Evolutionary conservation across 2,329 filamentous ascomycete genomes (phyloP).

Genomic region (Aspergillus pseudoglaucus): DNA sequence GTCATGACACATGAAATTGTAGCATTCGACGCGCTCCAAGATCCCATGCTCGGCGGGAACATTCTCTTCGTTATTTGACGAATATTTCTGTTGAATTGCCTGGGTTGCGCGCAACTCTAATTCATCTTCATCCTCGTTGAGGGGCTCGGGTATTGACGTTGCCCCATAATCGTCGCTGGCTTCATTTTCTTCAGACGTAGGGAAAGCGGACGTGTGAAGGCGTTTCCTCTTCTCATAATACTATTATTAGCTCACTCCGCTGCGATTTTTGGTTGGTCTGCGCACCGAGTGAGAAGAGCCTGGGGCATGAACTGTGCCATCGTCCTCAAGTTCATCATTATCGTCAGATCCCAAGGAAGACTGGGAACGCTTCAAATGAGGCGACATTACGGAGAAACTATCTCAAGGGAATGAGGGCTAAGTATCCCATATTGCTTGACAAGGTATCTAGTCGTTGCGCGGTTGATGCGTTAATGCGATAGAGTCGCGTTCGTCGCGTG

Average conservation of each 20-base stretch:
- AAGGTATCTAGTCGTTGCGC: neutral
- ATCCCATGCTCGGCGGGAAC: conserved; percentile 75
- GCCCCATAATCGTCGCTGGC: conserved; percentile 17
- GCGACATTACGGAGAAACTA: conserved; percentile 30
- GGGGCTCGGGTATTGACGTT: conserved; percentile 12
- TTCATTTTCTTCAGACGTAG: conserved; percentile 10
- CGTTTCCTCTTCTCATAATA: conserved; percentile 35
- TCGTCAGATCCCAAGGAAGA: conserved; percentile 23
- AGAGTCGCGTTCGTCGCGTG: neutral
- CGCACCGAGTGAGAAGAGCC: conserved; percentile 27
- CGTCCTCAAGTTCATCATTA: conserved; percentile 18
- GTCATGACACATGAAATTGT: conserved; percentile 95
- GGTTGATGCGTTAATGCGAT: neutral
- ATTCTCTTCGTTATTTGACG: conserved; percentile 56
- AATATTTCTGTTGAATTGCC: conserved; percentile 48
- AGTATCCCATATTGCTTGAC: neutral
- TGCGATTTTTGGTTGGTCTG: conserved; percentile 5
- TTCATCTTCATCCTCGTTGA: conserved; percentile 30
- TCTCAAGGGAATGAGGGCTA: neutral
- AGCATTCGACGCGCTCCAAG: conserved; percentile 76
- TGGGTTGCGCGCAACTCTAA: conserved; percentile 59
- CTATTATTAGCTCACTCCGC: conserved; percentile 8
- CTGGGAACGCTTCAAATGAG: conserved; percentile 34
- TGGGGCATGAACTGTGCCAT: conserved; percentile 21
- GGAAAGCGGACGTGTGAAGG: conserved; percentile 28